Percentiles rank a stretch among this genome's conserved stretches.
phyloP scores from a whole-genome alignment of 2,329 filamentous ascomycete species.

The Cordyceps tenuipes region DNA sequence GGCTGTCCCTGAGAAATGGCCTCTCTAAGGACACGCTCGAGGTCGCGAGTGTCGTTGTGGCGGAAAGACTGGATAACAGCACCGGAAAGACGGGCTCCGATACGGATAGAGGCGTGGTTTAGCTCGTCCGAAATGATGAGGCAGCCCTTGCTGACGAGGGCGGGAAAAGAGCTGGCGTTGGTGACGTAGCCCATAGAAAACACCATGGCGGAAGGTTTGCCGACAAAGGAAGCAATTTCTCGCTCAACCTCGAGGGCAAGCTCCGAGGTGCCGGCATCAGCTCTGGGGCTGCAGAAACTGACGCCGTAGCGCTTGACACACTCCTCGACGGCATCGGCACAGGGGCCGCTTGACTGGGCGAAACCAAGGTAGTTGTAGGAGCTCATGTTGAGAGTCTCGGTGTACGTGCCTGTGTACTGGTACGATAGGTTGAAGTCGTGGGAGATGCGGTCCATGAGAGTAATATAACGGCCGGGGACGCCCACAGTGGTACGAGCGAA shows the following conservation, averaged over 20 bases:
- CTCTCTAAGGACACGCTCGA: slow-evolving; percentile 81
- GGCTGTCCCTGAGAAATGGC: slow-evolving; percentile 95
- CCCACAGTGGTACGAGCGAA: slow-evolving; percentile 89
- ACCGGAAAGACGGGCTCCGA: slow-evolving; percentile 86
- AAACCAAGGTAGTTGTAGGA: slow-evolving; percentile 99
- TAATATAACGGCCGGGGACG: slow-evolving; percentile 90
- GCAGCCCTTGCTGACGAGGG: slow-evolving; percentile 84
- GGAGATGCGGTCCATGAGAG: slow-evolving; percentile 80
- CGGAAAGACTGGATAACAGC: slow-evolving; percentile 95
- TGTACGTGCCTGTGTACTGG: slow-evolving; percentile 79
- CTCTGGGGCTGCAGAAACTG: slow-evolving; percentile 70
- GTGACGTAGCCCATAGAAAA: slow-evolving; percentile 99
- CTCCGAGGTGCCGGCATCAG: slow-evolving; percentile 80
- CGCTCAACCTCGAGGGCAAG: slow-evolving; percentile 83
- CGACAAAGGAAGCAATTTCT: slow-evolving; percentile 82
- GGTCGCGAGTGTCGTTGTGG: slow-evolving; percentile 88
- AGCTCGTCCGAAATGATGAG: slow-evolving; percentile 94
- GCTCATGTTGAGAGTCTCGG: slow-evolving; percentile 96
- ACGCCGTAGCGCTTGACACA: slow-evolving; percentile 79
- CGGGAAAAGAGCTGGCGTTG: slow-evolving; percentile 87
- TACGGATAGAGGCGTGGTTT: slow-evolving; percentile 95
- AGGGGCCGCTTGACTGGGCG: slow-evolving; percentile 93
- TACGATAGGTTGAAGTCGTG: slow-evolving; percentile 89
- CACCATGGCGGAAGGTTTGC: slow-evolving; percentile 89
- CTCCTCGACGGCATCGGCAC: slow-evolving; percentile 86